phyloP scores from a whole-genome alignment of 257 asterid species.

The Craterostigma plantagineum region DNA sequence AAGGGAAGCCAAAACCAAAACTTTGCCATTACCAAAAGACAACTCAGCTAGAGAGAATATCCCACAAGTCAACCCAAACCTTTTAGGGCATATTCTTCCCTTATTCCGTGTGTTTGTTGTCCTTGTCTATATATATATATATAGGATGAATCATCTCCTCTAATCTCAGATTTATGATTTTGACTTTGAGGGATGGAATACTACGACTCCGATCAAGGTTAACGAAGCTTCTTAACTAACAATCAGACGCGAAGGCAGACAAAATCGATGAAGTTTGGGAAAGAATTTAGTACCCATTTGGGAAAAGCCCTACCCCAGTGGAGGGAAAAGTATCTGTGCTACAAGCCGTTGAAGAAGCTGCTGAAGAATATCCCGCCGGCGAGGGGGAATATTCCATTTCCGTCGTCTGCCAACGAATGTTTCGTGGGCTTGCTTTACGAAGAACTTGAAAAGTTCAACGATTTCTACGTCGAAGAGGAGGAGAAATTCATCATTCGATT shows the following conservation, averaged over 20 bases:
- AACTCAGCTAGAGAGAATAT: too few relatives aligned
- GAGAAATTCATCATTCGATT: slow-evolving; percentile 72
- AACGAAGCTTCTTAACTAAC: too few relatives aligned
- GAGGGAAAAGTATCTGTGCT: slow-evolving; percentile 76
- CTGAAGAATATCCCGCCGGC: slow-evolving; percentile 31
- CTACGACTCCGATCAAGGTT: too few relatives aligned
- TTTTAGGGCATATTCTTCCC: too few relatives aligned
- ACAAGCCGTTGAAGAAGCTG: slow-evolving; percentile 73
- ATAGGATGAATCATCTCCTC: too few relatives aligned
- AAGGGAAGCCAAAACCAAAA: too few relatives aligned
- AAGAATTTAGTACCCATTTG: slow-evolving; percentile 49
- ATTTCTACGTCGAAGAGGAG: slow-evolving; percentile 94
- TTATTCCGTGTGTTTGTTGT: too few relatives aligned
- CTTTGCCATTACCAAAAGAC: too few relatives aligned
- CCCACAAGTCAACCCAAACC: too few relatives aligned
- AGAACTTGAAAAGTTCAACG: slow-evolving; percentile 80
- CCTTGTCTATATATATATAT: too few relatives aligned
- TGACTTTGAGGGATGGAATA: too few relatives aligned
- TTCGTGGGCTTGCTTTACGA: slow-evolving; percentile 44
- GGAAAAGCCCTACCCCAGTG: slow-evolving; percentile 82
- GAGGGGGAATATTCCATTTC: slow-evolving; percentile 13
- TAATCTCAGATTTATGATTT: too few relatives aligned
- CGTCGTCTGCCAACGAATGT: slow-evolving; percentile 41
- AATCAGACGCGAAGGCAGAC: not conserved
- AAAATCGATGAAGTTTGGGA: slow-evolving; percentile 66